Base-by-base conservation (phyloP, 2,329 filamentous ascomycete genomes). In the Ustulina deusta region DNA sequence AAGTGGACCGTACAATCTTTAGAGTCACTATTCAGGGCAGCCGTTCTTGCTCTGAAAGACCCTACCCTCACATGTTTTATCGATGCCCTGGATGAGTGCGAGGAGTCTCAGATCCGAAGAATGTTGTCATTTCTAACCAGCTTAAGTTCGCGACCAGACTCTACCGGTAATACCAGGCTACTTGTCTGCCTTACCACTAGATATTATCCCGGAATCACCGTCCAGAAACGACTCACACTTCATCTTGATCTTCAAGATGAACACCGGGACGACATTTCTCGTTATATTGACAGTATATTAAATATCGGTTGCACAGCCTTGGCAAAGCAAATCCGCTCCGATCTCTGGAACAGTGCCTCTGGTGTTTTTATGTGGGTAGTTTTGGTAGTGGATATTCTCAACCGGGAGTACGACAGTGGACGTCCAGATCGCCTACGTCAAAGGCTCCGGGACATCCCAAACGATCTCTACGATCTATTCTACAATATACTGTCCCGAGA, bases 81-180 rank as follows among this genome's bases (percentile, higher is more conserved):
- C 6, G 74, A 77, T 59, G 84, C 84, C 0, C 75, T 86, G 0
- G 84, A 87, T 42, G 85, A 86, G 69, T 85, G 83, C 63, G 76
- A 83, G 6, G 80, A 83, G 57, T 60, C 73, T 1, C 74, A 86
- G 46, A 74, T 82, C 1, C 76, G 78, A 42, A 77, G 79, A 0
- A 84, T 87, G 81, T 72, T 86, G 0, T 52, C 69, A 0, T 83
- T 82, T 61, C 80, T 86, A 13, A 78, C 83, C 52, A 70, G 78
- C 0, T 60, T n/a, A n/a, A n/a, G n/a, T n/a, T n/a, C n/a, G n/a
- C n/a, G n/a, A n/a, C n/a, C n/a, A n/a, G n/a, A n/a, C n/a, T n/a
- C n/a, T n/a, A n/a, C 85, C 0, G 75, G 78, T 0, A 71, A 80
- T 2, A 5, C 71, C 0, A 54, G 36, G 0, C 71, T 86, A 0